phyloP scores from a whole-genome alignment of 2,329 filamentous ascomycete genomes.

The Pyrenophora teres region DNA sequence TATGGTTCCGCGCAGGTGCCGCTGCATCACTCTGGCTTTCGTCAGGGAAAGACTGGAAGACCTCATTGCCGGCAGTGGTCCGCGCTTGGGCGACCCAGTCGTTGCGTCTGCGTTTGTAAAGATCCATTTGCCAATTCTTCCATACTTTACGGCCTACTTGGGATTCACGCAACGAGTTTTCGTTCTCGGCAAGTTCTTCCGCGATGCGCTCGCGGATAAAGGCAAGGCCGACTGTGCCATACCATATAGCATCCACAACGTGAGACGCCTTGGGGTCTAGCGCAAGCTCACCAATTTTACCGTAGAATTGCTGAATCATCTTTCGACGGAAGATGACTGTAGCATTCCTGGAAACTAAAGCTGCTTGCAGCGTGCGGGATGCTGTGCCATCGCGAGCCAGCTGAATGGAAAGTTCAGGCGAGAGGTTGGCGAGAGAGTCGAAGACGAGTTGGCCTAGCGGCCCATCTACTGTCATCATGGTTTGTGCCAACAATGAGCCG shows the following conservation, averaged over 20 bases:
- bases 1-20: constrained; percentile 15
- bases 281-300: constrained; percentile 64
- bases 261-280: constrained; percentile 67
- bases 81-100: constrained; percentile 70
- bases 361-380: constrained; percentile 68
- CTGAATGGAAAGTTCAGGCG: constrained; percentile 58
- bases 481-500: constrained; percentile 78
- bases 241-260: constrained; percentile 69
- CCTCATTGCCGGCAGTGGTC: constrained; percentile 55
- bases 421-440: constrained; percentile 57
- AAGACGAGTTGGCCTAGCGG: constrained; percentile 72
- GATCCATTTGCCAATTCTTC: constrained; percentile 76
- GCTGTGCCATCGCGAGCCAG: constrained; percentile 66
- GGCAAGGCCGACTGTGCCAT: constrained; percentile 65
- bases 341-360: constrained; percentile 60
- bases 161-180: constrained; percentile 66
- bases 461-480: constrained; percentile 77
- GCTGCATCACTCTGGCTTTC: constrained; percentile 36
- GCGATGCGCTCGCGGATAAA: constrained; percentile 72
- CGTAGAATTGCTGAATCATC: constrained; percentile 66
- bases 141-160: constrained; percentile 70
- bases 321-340: constrained; percentile 64
- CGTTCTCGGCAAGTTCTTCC: constrained; percentile 63
- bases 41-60: constrained; percentile 56
- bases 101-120: constrained; percentile 65